phyloP scores from a whole-genome alignment of 2,329 filamentous ascomycete species.

The Fusarium fracticaudum region DNA sequence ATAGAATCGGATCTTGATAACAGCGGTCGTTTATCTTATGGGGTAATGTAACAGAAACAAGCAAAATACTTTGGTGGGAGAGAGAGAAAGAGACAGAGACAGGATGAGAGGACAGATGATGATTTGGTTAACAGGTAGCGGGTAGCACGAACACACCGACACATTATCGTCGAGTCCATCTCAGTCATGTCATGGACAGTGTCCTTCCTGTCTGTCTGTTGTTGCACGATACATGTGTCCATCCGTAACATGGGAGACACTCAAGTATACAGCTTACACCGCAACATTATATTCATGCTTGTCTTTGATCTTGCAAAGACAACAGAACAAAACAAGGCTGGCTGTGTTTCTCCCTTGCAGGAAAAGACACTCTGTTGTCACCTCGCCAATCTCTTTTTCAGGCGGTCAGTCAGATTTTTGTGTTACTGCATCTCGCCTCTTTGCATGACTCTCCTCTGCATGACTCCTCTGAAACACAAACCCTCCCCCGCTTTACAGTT shows the following conservation, averaged over 20 bases:
- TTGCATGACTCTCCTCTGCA: slow-evolving; percentile 28
- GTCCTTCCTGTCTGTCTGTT: neutral
- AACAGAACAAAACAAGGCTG: neutral
- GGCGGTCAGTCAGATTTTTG: slow-evolving; percentile 28
- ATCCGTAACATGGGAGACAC: neutral
- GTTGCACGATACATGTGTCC: slow-evolving; percentile 8
- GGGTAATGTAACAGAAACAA: slow-evolving; percentile 20
- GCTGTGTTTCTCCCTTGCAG: slow-evolving; percentile 13
- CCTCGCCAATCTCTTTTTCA: neutral
- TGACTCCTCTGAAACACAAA: slow-evolving; percentile 30
- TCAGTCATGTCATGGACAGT: slow-evolving; percentile 4
- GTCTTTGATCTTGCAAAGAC: neutral
- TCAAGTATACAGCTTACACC: neutral
- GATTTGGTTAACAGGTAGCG: slow-evolving; percentile 34
- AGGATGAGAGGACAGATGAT: neutral
- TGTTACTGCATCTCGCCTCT: slow-evolving; percentile 35
- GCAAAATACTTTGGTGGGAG: slow-evolving; percentile 22
- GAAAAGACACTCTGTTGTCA: neutral
- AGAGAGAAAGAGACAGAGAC: neutral
- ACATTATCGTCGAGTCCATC: slow-evolving; percentile 11
- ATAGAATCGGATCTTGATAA: slow-evolving; percentile 21
- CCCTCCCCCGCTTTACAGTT: neutral
- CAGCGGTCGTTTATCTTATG: slow-evolving; percentile 18
- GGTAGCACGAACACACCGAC: slow-evolving; percentile 32
- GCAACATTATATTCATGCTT: neutral